Conservation (phyloP, 805 yeast species). For the Cyberlindnera mrakii region DNA sequence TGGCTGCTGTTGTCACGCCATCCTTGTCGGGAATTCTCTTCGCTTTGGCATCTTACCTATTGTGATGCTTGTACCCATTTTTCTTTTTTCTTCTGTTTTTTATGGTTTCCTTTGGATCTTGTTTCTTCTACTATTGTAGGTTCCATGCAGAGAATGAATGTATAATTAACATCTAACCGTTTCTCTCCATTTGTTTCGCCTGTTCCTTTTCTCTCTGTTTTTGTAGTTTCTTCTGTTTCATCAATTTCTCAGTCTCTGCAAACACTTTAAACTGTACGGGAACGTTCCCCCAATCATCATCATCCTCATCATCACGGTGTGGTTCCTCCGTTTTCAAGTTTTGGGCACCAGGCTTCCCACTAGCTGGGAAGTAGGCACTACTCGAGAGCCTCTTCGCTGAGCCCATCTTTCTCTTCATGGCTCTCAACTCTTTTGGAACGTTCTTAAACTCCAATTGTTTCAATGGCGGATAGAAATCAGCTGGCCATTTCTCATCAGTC, state of each 20-base stretch:
- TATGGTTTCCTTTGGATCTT: background rate
- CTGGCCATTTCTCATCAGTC: constrained; percentile 54
- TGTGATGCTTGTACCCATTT: background rate
- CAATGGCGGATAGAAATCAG: constrained; percentile 54
- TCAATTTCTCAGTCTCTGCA: constrained; percentile 71
- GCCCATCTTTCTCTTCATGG: constrained; percentile 20
- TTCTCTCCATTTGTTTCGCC: background rate
- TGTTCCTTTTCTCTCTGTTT: constrained; percentile 10
- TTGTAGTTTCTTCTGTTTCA: constrained; percentile 31
- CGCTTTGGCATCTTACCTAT: background rate
- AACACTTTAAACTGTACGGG: constrained; percentile 77
- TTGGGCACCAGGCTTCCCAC: constrained; percentile 27
- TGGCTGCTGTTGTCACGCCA: background rate
- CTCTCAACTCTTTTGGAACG: constrained; percentile 34
- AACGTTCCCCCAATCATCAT: constrained; percentile 51
- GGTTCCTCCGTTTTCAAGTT: constrained; percentile 21
- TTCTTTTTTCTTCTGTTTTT: background rate
- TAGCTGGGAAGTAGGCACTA: constrained; percentile 29
- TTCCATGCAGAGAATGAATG: no score
- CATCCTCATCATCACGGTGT: constrained; percentile 30
- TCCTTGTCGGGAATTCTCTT: background rate
- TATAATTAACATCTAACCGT: no score
- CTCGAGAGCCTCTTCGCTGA: constrained; percentile 19
- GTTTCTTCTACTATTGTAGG: background rate
- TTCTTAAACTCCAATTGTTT: constrained; percentile 33